Conservation (phyloP, 2,329 filamentous ascomycete genomes). For the Tolypocladium endophyticum region DNA sequence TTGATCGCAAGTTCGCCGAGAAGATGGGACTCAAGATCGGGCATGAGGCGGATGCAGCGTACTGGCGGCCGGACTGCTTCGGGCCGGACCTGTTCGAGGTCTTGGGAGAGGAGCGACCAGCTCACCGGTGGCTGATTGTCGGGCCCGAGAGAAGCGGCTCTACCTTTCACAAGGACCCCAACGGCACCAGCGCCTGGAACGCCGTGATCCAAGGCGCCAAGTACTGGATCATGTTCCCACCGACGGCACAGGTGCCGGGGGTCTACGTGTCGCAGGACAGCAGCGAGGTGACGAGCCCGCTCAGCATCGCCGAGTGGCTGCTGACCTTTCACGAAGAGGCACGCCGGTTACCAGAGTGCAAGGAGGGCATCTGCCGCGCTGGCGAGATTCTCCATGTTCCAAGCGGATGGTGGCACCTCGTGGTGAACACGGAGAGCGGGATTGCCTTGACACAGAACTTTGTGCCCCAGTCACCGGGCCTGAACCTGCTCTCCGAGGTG, state of each 20-base stretch:
- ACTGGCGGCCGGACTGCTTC: conserved; percentile 77
- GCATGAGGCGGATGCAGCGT: conserved; percentile 40
- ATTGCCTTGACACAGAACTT: conserved; percentile 96
- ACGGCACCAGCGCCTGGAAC: conserved; percentile 79
- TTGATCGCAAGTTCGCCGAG: conserved; percentile 75
- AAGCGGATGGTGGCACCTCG: conserved; percentile 93
- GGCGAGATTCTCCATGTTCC: conserved; percentile 91
- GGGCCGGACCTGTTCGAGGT: conserved; percentile 77
- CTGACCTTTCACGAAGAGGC: conserved; percentile 82
- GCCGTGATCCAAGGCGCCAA: conserved; percentile 82
- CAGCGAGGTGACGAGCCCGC: conserved; percentile 84
- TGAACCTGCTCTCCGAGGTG: conserved; percentile 58
- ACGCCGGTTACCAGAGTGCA: conserved; percentile 61
- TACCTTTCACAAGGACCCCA: conserved; percentile 84
- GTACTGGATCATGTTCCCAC: conserved; percentile 98
- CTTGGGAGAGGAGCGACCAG: conserved; percentile 67
- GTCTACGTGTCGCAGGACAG: conserved; percentile 84
- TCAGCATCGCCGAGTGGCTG: conserved; percentile 96
- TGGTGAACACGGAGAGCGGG: conserved; percentile 75
- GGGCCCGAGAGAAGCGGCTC: conserved; percentile 80
- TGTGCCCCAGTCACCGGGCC: conserved; percentile 52
- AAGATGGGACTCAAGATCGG: conserved; percentile 70
- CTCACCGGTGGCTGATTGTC: conserved; percentile 86
- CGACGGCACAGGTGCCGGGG: conserved; percentile 67
- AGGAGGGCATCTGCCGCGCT: conserved; percentile 72